Base-by-base conservation (phyloP, 345 rosid genomes). In the Chamaenerion angustifolium region DNA sequence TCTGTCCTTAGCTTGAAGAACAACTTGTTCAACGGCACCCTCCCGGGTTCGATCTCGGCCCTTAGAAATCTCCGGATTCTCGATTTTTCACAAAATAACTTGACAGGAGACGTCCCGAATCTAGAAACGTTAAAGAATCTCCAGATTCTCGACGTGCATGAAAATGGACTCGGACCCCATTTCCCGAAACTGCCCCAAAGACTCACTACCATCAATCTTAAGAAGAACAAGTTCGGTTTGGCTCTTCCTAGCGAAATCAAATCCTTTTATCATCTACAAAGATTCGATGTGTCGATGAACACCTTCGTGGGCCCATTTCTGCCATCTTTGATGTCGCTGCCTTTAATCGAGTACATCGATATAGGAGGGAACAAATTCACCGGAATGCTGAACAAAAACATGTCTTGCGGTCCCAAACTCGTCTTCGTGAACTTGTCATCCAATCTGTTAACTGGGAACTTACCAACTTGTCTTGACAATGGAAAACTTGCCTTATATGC, bases 221-320 rank as follows among this genome's bases (percentile, higher is more conserved):
- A 67, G 46, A 78, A 70, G 42, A 81, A 81, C 67, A 68, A 66
- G 51, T 81, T 81, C 51, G 52, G 46, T 44, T 72, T 53, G 27
- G 76, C 74, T 11, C 37, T 81, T 8, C 82, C 89, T 8, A 27
- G 15, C 42, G 70, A 74, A 25, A 46, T 76, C 16, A 51, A 40
- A 41, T 63, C 67, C 10, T 73, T 19, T 53, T 23, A 70, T 54
- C 77, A 71, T 52, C 89, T 81, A 43, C 68, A 81, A 16, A 76
- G 59, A 68, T 67, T 81, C 8, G 89, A 81, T 46, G 62, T 74
- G n/a, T 81, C 89, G 6, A 52, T 73, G 11, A 81, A 81, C 50
- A 66, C 65, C 45, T 71, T 81, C 51, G 73, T 69, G 1, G 89
- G 82, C 19, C 84, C 78, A 1, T 67, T 81, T 46, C 40, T 56